Evolutionary conservation across 1,284 basidiomycete genomes (phyloP).

Genomic region (Ganoderma resinaceum): DNA sequence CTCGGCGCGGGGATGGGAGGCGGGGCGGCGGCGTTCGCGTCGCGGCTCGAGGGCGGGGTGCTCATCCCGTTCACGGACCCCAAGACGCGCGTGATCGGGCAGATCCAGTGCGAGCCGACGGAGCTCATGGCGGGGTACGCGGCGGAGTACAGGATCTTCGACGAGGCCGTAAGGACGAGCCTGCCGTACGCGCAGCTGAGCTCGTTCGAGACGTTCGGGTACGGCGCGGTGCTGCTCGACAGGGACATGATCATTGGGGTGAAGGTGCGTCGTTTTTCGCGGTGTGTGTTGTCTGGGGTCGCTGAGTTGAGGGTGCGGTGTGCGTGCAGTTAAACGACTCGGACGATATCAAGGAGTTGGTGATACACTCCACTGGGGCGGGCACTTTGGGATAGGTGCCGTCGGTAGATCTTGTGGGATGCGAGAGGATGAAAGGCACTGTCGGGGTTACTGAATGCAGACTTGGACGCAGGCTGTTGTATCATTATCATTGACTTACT

Average conservation of each 20-base stretch:
- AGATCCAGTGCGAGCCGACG: conserved; percentile 28
- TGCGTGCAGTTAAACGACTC: conserved; percentile 23
- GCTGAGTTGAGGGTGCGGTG: not conserved
- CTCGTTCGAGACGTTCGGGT: conserved; percentile 30
- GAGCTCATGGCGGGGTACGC: conserved; percentile 26
- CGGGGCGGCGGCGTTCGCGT: not conserved
- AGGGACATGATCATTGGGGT: conserved; percentile 28
- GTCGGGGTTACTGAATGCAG: too few species aligned
- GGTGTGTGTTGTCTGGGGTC: not conserved
- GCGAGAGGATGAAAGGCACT: not conserved
- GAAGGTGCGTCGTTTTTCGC: conserved; percentile 23
- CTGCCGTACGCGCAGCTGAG: conserved; percentile 32
- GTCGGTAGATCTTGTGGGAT: too few species aligned
- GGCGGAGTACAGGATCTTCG: conserved; percentile 28
- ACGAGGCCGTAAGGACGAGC: conserved; percentile 28
- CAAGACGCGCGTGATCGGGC: conserved; percentile 25
- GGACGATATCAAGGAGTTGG: conserved; percentile 29
- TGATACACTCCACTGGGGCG: conserved; percentile 23
- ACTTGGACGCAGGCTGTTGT: not conserved
- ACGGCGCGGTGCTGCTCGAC: conserved; percentile 29
- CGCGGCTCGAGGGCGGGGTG: conserved; percentile 10
- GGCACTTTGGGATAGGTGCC: not conserved
- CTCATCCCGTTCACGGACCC: conserved; percentile 31
- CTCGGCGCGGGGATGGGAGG: too few species aligned
- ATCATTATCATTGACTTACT: not conserved